These are phyloP conservation scores for Cryptococcus amylolentus DNA, from an alignment of 1,284 basidiomycete genomes.

Conservation along the genomic window DNA sequence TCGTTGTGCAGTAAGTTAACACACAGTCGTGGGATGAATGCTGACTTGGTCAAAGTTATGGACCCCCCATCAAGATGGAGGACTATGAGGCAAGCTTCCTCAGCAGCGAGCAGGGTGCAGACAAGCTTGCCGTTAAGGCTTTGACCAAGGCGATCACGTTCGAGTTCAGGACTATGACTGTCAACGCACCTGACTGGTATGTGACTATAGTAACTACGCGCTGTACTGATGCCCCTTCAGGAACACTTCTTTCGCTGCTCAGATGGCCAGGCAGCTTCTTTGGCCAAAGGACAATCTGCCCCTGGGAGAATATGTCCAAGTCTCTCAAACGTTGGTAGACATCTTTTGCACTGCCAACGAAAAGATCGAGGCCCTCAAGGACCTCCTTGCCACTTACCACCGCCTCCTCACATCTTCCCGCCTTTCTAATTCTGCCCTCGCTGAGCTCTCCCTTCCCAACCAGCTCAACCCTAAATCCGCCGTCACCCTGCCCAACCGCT, in stretches of 20 bases:
- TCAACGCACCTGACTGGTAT: conserved; percentile 92
- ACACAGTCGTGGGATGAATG: background rate
- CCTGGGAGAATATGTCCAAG: conserved; percentile 70
- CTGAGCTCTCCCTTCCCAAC: conserved; percentile 63
- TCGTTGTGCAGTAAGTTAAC: conserved; percentile 52
- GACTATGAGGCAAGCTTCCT: conserved; percentile 74
- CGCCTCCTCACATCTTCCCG: conserved; percentile 76
- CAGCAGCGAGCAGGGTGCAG: conserved; percentile 61
- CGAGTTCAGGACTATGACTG: conserved; percentile 69
- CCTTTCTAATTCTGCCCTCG: conserved; percentile 75
- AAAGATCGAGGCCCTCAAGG: conserved; percentile 60
- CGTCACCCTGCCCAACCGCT: conserved; percentile 70
- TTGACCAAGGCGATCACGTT: conserved; percentile 71
- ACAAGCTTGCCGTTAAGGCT: conserved; percentile 78
- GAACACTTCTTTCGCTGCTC: conserved; percentile 78
- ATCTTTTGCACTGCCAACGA: conserved; percentile 65
- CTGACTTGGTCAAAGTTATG: conserved; percentile 59
- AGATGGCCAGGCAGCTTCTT: conserved; percentile 83
- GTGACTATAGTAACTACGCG: conserved; percentile 24
- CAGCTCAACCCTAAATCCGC: conserved; percentile 71
- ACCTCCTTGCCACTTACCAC: conserved; percentile 76
- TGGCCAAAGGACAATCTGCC: conserved; percentile 74
- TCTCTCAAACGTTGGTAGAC: conserved; percentile 94
- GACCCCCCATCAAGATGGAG: conserved; percentile 71
- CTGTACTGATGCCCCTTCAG: conserved; percentile 48